Evolutionary conservation across 352 stramenopile genomes (phyloP).

Genomic region (Phytophthora brassicae): DNA sequence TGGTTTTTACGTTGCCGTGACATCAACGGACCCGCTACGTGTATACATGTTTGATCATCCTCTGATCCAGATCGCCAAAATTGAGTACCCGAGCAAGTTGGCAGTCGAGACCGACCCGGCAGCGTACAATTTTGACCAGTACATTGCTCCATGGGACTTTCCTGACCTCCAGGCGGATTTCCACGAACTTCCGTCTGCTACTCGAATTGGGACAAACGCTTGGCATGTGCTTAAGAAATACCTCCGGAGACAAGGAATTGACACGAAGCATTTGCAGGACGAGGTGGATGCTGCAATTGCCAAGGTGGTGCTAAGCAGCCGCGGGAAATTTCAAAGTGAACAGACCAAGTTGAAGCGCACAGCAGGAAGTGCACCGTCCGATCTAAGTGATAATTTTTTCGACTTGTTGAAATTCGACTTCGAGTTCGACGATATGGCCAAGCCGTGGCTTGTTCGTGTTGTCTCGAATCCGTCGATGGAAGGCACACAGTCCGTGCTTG

Average conservation of each 20-base stretch:
- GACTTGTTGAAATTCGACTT: conserved; percentile 96
- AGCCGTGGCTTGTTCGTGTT: conserved; percentile 94
- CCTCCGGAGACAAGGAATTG: conserved; percentile 55
- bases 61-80: conserved; percentile 72
- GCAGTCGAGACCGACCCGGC: conserved; percentile 39
- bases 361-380: conserved; percentile 27
- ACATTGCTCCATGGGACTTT: conserved; percentile 74
- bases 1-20: conserved; percentile 86
- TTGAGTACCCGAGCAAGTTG: conserved; percentile 51
- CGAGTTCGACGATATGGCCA: conserved; percentile 92
- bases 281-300: conserved; percentile 70
- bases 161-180: conserved; percentile 61
- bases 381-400: conserved; percentile 86
- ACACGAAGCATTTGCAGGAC: conserved; percentile 61
- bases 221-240: conserved; percentile 72
- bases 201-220: conserved; percentile 57
- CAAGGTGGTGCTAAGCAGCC: conserved; percentile 61
- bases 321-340: conserved; percentile 48
- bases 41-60: conserved; percentile 84
- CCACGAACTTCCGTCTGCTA: conserved; percentile 57
- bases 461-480: conserved; percentile 67
- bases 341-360: conserved; percentile 50
- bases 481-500: conserved; percentile 48
- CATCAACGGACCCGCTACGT: conserved; percentile 79
- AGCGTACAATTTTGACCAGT: conserved; percentile 73